These are phyloP conservation scores for Arabidopsis arenosa DNA, from an alignment of 345 rosid genomes.

Conservation along the genomic window DNA sequence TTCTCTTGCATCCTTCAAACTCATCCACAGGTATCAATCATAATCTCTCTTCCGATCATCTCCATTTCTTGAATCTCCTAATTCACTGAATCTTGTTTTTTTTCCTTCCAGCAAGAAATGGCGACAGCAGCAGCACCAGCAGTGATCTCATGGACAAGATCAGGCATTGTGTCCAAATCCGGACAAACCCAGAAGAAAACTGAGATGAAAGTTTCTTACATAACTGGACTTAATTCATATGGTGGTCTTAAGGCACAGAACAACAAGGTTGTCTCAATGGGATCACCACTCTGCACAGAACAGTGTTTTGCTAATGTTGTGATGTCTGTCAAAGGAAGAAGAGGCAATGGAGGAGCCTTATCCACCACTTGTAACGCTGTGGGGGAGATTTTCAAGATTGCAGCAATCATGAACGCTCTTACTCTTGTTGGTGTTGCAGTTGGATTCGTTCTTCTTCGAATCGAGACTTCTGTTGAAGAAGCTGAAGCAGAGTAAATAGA, in stretches of 20 bases:
- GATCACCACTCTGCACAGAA: constrained; percentile 46
- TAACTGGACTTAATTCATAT: constrained; percentile 48
- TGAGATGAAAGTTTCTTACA: constrained; percentile 43
- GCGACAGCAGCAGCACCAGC: constrained; percentile 52
- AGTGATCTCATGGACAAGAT: constrained; percentile 40
- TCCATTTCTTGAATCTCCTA: constrained; percentile 1
- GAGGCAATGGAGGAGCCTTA: constrained; percentile 49
- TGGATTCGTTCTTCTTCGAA: constrained; percentile 65
- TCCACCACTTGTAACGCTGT: constrained; percentile 53
- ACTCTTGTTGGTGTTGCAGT: constrained; percentile 64
- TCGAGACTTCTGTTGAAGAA: constrained; percentile 66
- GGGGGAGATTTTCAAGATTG: constrained; percentile 63
- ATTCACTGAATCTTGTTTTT: neutral
- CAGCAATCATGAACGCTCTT: constrained; percentile 65
- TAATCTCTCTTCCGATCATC: neutral
- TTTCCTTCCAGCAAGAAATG: constrained; percentile 35
- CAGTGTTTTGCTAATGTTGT: constrained; percentile 53
- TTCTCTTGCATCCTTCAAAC: constrained; percentile 29
- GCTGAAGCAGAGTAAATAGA: constrained; percentile 55
- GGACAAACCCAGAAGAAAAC: constrained; percentile 35
- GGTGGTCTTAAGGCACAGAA: constrained; percentile 59
- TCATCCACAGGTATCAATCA: constrained; percentile 33
- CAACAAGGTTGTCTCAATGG: constrained; percentile 48
- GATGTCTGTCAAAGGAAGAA: constrained; percentile 46
- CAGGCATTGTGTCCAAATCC: constrained; percentile 24